These are phyloP conservation scores for Alternaria postmessia DNA, from an alignment of 2,329 filamentous ascomycete species.

Conservation along the genomic window DNA sequence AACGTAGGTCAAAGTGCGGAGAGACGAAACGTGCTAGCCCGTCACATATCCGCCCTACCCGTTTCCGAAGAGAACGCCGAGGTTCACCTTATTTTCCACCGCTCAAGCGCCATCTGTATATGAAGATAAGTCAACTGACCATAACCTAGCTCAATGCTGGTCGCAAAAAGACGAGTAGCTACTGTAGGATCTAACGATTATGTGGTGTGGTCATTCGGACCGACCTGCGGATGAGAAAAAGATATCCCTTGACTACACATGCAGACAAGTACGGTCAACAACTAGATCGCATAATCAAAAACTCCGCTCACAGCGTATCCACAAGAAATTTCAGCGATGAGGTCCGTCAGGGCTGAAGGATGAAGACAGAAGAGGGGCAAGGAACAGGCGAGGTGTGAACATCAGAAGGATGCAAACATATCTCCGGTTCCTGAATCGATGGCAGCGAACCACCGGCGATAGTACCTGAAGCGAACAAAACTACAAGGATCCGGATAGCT, in stretches of 20 bases:
- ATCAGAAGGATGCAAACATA: not conserved
- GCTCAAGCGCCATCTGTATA: conserved; percentile 98
- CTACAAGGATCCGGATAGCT: not conserved
- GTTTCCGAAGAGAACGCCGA: conserved; percentile 2
- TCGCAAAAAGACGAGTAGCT: not conserved
- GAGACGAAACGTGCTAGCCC: conserved; percentile 5
- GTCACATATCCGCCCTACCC: conserved; percentile 1
- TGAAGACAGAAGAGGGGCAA: not conserved
- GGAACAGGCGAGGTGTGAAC: not conserved
- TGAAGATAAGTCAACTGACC: conserved; percentile 92
- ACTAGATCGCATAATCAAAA: not conserved
- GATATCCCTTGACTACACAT: not conserved
- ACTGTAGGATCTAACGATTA: not conserved
- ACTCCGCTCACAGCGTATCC: not conserved
- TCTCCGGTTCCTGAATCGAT: not conserved
- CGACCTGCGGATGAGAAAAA: not conserved
- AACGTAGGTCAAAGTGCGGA: not conserved
- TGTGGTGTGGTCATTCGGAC: not conserved
- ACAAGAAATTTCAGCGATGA: not conserved
- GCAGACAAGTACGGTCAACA: not conserved
- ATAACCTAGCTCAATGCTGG: too few relatives aligned
- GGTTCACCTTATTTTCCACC: conserved; percentile 73
- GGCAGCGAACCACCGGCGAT: not conserved
- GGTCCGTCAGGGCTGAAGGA: not conserved
- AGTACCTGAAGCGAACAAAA: not conserved